phyloP scores from a whole-genome alignment of 176 grass and related monocot species.

The Oryza punctata region DNA sequence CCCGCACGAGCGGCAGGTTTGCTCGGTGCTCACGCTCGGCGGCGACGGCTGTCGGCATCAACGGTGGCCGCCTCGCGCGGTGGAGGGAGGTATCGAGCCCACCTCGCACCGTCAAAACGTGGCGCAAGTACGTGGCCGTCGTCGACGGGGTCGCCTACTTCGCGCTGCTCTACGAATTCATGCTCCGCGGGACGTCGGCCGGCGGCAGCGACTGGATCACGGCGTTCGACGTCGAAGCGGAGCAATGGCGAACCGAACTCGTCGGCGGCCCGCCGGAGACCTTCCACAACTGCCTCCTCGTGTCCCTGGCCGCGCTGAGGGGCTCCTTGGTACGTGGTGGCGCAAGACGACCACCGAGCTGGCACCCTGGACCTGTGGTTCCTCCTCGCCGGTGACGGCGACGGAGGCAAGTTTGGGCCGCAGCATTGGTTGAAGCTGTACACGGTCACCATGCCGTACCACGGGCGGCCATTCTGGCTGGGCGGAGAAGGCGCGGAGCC shows the following conservation, averaged over 20 bases:
- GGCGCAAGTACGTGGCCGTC: neutral
- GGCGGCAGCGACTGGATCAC: neutral
- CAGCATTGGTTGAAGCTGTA: neutral
- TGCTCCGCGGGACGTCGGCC: no score
- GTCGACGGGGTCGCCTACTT: constrained; percentile 11
- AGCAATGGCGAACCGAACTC: neutral
- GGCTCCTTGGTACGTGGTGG: neutral
- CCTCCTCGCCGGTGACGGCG: neutral
- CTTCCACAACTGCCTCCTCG: neutral
- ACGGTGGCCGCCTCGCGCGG: neutral
- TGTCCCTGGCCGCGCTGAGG: neutral
- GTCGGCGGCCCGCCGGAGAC: neutral
- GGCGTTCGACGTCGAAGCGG: neutral
- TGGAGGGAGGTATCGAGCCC: neutral
- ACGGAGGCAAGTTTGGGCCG: no score
- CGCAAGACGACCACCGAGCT: no score
- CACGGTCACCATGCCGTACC: neutral
- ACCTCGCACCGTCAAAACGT: neutral
- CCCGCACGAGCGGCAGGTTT: neutral
- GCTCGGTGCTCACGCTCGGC: constrained; percentile 9
- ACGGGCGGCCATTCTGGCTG: no score
- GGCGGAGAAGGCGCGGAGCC: neutral
- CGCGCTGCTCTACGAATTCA: neutral
- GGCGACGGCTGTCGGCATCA: no score
- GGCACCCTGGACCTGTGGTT: neutral